Evolutionary conservation across 2,329 filamentous ascomycete genomes (phyloP).

Genomic region (Thielaviopsis euricoi): DNA sequence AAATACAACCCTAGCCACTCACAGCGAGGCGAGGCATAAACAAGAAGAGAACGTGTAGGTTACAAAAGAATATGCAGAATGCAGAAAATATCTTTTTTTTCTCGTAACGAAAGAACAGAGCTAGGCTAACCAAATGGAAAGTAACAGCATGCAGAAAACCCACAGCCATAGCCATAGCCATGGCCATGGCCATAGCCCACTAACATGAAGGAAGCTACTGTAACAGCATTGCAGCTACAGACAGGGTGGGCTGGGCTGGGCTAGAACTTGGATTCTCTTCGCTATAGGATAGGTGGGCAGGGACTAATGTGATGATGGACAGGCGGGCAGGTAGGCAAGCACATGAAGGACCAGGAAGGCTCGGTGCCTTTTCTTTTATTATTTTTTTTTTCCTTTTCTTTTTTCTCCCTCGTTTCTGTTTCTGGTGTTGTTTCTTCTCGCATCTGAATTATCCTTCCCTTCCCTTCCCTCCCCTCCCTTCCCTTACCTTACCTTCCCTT

Average conservation of each 20-base stretch:
- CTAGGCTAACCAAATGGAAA: not conserved
- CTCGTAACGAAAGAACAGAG: not conserved
- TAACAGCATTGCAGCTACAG: too few relatives aligned
- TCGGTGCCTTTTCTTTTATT: too few relatives aligned
- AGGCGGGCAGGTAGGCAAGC: not conserved
- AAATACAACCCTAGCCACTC: not conserved
- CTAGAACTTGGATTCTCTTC: too few relatives aligned
- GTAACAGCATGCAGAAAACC: not conserved
- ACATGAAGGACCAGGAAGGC: not conserved
- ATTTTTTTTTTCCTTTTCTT: too few relatives aligned
- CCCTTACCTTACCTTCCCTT: not conserved
- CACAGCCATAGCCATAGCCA: too few relatives aligned
- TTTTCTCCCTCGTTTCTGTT: too few relatives aligned
- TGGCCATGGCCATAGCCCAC: too few relatives aligned
- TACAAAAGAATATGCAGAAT: not conserved
- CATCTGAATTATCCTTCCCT: too few relatives aligned
- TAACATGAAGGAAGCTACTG: not conserved
- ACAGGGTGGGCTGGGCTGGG: not conserved
- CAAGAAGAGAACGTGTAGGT: not conserved
- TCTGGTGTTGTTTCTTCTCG: too few relatives aligned
- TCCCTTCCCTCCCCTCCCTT: not conserved
- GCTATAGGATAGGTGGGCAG: too few relatives aligned
- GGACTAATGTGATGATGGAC: not conserved
- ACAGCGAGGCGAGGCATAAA: not conserved
- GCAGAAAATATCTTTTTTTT: not conserved